These are phyloP conservation scores for Diatrype stigma DNA, from an alignment of 2,329 filamentous ascomycete genomes.

Conservation along the genomic window DNA sequence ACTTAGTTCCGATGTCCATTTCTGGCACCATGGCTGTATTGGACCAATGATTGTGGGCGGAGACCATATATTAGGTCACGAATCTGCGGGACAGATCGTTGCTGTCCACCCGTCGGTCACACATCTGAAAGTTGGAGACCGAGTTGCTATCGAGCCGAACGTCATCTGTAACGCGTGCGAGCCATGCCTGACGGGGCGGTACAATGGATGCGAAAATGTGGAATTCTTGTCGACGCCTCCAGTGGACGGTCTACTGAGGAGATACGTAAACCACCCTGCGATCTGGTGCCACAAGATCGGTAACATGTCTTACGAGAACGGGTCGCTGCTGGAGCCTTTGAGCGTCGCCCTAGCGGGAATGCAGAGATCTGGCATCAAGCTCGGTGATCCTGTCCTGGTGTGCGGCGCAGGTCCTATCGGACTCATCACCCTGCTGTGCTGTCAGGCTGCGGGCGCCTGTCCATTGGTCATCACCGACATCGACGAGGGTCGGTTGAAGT, in stretches of 20 bases:
- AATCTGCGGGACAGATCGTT: conserved; percentile 81
- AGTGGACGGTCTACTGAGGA: conserved; percentile 76
- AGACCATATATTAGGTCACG: conserved; percentile 91
- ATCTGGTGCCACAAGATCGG: conserved; percentile 96
- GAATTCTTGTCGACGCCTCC: conserved; percentile 88
- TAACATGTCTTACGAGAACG: conserved; percentile 86
- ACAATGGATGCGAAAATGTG: conserved; percentile 89
- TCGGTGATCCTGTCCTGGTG: conserved; percentile 84
- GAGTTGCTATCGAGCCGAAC: conserved; percentile 91
- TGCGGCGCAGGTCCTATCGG: conserved; percentile 95
- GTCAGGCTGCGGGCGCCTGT: conserved; percentile 79
- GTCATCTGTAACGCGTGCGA: conserved; percentile 89
- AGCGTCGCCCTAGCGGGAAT: conserved; percentile 85
- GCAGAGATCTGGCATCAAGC: conserved; percentile 72
- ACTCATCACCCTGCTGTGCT: conserved; percentile 80
- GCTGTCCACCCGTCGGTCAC: conserved; percentile 78
- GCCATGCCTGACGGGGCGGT: conserved; percentile 84
- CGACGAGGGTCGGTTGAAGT: conserved; percentile 76
- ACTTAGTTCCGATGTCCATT: conserved; percentile 83
- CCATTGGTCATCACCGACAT: conserved; percentile 95
- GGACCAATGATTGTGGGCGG: conserved; percentile 90
- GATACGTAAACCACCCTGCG: conserved; percentile 93
- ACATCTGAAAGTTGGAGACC: conserved; percentile 75
- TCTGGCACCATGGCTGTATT: conserved; percentile 94
- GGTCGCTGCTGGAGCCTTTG: conserved; percentile 84